Evolutionary conservation across 1,139 yeast genomes (phyloP).

Genomic region (Diutina scorzettiae): DNA sequence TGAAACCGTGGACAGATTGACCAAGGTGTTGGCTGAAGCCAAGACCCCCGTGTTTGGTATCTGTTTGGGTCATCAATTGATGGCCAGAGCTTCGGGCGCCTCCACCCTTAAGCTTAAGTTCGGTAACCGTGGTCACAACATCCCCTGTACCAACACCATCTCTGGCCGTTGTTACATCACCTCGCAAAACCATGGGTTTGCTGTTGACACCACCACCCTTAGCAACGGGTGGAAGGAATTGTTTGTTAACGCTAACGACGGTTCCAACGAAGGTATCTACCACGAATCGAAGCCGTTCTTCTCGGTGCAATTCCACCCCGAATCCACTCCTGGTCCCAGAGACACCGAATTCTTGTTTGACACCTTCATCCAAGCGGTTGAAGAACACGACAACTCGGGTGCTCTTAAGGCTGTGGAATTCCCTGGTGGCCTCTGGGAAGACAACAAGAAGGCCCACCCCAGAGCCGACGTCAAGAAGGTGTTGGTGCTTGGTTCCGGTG

Average conservation of each 20-base stretch:
- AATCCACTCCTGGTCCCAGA: slow-evolving; percentile 98
- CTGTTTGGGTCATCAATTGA: slow-evolving; percentile 95
- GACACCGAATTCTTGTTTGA: slow-evolving; percentile 97
- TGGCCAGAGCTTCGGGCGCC: slow-evolving; percentile 95
- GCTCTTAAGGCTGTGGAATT: slow-evolving; percentile 62
- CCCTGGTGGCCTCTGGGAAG: slow-evolving; percentile 80
- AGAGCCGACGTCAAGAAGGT: slow-evolving; percentile 84
- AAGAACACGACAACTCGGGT: slow-evolving; percentile 45
- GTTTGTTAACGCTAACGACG: slow-evolving; percentile 92
- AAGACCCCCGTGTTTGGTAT: slow-evolving; percentile 90
- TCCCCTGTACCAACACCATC: slow-evolving; percentile 89
- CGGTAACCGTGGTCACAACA: slow-evolving; percentile 99
- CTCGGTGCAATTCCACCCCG: slow-evolving; percentile 99
- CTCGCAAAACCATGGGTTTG: slow-evolving; percentile 97
- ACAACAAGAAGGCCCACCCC: slow-evolving; percentile 62
- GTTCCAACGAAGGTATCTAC: slow-evolving; percentile 97
- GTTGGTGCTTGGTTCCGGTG: slow-evolving; percentile 95
- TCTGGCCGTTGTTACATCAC: slow-evolving; percentile 97
- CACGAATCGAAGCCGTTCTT: slow-evolving; percentile 79
- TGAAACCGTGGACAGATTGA: slow-evolving; percentile 47
- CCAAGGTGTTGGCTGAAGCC: slow-evolving; percentile 42
- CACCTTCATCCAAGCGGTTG: slow-evolving; percentile 75
- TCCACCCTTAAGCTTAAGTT: slow-evolving; percentile 83
- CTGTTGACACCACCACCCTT: slow-evolving; percentile 77
- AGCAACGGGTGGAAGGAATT: slow-evolving; percentile 82